Conservation (phyloP, 768 basidiomycete species). For the Mrakia blollopis region DNA sequence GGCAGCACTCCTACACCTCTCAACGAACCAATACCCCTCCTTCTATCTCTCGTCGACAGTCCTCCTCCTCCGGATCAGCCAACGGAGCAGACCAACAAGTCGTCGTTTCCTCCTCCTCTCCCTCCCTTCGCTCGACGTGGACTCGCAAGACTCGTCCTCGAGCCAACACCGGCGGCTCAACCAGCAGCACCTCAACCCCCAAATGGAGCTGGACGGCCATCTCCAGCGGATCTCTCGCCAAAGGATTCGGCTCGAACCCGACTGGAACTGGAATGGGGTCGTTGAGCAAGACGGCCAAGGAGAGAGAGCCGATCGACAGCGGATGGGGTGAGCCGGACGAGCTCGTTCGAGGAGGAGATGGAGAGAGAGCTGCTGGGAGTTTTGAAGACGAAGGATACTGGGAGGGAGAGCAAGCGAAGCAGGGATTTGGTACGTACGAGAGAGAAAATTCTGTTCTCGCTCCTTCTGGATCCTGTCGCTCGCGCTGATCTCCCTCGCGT, state of each 20-base stretch:
- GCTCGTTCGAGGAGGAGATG: background rate
- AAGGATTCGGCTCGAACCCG: background rate
- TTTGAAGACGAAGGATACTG: slow-evolving; percentile 26
- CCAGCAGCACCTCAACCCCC: background rate
- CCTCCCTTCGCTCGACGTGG: background rate
- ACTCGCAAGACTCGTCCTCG: background rate
- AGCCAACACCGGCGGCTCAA: background rate
- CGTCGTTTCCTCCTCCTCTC: slow-evolving; percentile 1
- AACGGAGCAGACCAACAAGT: slow-evolving; percentile 1
- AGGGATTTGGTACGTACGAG: slow-evolving; percentile 9
- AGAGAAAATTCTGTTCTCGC: background rate
- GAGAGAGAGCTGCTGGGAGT: background rate
- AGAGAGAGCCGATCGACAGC: slow-evolving; percentile 8
- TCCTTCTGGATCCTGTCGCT: background rate
- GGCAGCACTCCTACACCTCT: background rate
- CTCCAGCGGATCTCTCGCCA: background rate
- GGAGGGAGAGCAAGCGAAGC: background rate
- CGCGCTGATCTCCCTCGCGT: no score
- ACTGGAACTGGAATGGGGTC: background rate
- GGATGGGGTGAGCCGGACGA: slow-evolving; percentile 10
- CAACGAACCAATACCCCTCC: background rate
- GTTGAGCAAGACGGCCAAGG: no score
- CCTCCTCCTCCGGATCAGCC: background rate
- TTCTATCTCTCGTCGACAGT: background rate
- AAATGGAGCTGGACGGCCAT: background rate